Conservation (phyloP, 2,329 filamentous ascomycete genomes). For the Aspergillus carbonarius region DNA sequence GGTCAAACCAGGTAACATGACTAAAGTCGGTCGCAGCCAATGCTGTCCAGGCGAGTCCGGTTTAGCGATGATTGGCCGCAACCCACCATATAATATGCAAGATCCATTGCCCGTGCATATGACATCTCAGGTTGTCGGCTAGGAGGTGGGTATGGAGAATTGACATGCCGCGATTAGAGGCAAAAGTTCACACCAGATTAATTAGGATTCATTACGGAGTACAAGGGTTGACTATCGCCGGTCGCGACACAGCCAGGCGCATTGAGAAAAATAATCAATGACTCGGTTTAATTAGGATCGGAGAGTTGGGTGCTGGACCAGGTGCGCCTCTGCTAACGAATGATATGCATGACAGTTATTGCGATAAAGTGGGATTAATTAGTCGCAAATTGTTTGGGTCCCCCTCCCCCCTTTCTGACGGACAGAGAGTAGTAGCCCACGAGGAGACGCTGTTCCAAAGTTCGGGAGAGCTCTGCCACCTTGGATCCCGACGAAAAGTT, state of each 20-base stretch:
- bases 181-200: background rate
- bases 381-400: background rate
- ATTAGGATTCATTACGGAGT: background rate
- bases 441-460: constrained; percentile 13
- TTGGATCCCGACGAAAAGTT: constrained; percentile 7
- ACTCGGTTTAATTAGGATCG: constrained; percentile 1
- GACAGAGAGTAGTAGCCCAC: constrained; percentile 6
- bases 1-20: constrained; percentile 3
- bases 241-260: background rate
- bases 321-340: background rate
- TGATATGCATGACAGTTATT: constrained; percentile 3
- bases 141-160: constrained; percentile 13
- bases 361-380: background rate
- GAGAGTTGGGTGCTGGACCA: background rate
- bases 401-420: background rate
- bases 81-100: constrained; percentile 18
- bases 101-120: constrained; percentile 32
- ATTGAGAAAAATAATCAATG: background rate
- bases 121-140: constrained; percentile 29
- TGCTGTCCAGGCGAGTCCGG: constrained; percentile 9
- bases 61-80: constrained; percentile 17
- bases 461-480: constrained; percentile 7
- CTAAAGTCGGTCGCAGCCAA: constrained; percentile 7
- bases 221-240: background rate
- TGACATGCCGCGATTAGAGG: constrained; percentile 14